These are phyloP conservation scores for Monosporozyma unispora DNA, from an alignment of 805 yeast genomes.

Conservation along the genomic window DNA sequence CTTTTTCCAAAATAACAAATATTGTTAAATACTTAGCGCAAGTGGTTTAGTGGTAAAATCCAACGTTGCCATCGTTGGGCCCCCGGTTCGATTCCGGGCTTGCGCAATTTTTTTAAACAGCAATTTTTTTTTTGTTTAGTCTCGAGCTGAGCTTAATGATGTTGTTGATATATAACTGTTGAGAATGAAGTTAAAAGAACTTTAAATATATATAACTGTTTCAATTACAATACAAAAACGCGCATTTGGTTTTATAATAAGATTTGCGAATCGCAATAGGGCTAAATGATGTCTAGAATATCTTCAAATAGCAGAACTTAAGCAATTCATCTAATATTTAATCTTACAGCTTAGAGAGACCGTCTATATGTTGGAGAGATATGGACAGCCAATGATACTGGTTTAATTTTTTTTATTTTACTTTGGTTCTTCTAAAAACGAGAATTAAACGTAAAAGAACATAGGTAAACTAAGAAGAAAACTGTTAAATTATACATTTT, in stretches of 20 bases:
- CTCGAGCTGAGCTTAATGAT: too few relatives aligned
- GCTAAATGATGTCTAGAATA: constrained; percentile 10
- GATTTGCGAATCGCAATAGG: constrained; percentile 23
- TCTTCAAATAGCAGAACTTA: constrained; percentile 22
- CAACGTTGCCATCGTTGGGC: constrained; percentile 1
- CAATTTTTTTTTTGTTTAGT: too few relatives aligned
- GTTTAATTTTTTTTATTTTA: constrained; percentile 4
- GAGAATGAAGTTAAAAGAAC: too few relatives aligned
- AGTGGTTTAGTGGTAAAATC: constrained; percentile 1
- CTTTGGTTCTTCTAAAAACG: not conserved
- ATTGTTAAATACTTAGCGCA: not conserved
- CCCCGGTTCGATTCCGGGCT: constrained; percentile 4
- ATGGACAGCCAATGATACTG: constrained; percentile 26
- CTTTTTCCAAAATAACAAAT: too few relatives aligned
- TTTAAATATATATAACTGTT: too few relatives aligned
- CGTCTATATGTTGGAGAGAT: constrained; percentile 18
- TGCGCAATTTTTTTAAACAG: constrained; percentile 2
- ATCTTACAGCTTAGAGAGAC: constrained; percentile 27
- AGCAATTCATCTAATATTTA: constrained; percentile 11
- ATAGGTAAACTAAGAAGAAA: not conserved
- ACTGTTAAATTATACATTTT: not conserved
- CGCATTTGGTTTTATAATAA: too few relatives aligned
- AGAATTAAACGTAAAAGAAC: not conserved
- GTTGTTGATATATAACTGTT: too few relatives aligned
- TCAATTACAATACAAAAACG: too few relatives aligned